Evolutionary conservation across 495 filamentous ascomycete genomes (phyloP).

Genomic region (Lepidopterella palustris): DNA sequence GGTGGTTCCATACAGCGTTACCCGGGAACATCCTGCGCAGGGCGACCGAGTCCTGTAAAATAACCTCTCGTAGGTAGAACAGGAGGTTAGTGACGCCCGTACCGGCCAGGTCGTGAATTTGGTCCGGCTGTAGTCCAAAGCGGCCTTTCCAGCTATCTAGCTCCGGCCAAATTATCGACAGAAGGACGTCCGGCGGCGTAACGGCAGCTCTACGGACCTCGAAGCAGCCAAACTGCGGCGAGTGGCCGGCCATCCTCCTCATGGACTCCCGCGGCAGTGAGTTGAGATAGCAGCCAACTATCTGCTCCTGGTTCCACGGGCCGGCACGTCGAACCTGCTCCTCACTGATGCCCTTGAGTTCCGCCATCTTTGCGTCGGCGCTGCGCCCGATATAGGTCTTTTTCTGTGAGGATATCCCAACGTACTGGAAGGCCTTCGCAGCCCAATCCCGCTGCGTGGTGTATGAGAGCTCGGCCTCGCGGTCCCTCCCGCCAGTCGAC

Average conservation of each 20-base stretch:
- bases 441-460: constrained; percentile 5
- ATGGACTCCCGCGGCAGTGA: constrained; percentile 5
- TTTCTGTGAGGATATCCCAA: constrained; percentile 6
- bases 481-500: background rate
- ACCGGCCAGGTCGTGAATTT: too few relatives aligned
- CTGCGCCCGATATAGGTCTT: constrained; percentile 6
- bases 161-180: constrained; percentile 11
- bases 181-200: constrained; percentile 6
- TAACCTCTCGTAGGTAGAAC: constrained; percentile 14
- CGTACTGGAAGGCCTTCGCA: constrained; percentile 4
- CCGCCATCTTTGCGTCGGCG: constrained; percentile 3
- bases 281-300: constrained; percentile 9
- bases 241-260: constrained; percentile 7
- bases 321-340: constrained; percentile 7
- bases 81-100: constrained; percentile 13
- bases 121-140: too few relatives aligned
- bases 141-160: constrained; percentile 4
- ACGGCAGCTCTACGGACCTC: constrained; percentile 3
- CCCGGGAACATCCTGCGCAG: constrained; percentile 4
- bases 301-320: constrained; percentile 13
- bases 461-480: constrained; percentile 4
- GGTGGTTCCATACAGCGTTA: constrained; percentile 10
- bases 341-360: constrained; percentile 16
- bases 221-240: constrained; percentile 6
- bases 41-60: constrained; percentile 6